Conservation (phyloP, 2,329 filamentous ascomycete genomes). For the Colletotrichum tropicicola region DNA sequence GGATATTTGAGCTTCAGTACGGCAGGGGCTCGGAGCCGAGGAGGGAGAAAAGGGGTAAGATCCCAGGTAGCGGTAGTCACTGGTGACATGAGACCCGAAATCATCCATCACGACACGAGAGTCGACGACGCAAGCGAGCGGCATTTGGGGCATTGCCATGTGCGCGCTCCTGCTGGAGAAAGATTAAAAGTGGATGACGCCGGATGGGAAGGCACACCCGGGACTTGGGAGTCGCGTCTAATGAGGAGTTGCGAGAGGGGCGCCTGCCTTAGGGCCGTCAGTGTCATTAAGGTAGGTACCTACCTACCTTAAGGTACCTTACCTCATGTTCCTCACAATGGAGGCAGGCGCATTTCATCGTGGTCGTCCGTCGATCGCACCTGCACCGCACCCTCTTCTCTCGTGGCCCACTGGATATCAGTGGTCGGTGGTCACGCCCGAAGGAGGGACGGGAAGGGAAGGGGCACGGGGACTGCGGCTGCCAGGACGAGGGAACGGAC, state of each 20-base stretch:
- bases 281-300: too few species aligned
- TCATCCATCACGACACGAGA: background rate
- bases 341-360: too few species aligned
- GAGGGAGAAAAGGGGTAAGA: conserved; percentile 7
- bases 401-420: too few species aligned
- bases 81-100: background rate
- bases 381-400: background rate
- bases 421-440: background rate
- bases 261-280: too few species aligned
- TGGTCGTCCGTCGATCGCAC: too few species aligned
- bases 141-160: background rate
- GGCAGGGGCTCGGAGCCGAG: background rate
- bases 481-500: background rate
- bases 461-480: conserved; percentile 3
- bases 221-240: too few species aligned
- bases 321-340: too few species aligned
- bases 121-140: background rate
- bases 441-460: conserved; percentile 25
- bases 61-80: background rate
- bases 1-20: conserved; percentile 19
- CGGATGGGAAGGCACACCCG: too few species aligned
- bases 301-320: too few species aligned
- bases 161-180: background rate
- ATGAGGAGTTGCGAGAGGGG: too few species aligned
- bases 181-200: background rate